These are phyloP conservation scores for Dictyophora rubrovolvata DNA, from an alignment of 768 basidiomycete species.

Conservation along the genomic window DNA sequence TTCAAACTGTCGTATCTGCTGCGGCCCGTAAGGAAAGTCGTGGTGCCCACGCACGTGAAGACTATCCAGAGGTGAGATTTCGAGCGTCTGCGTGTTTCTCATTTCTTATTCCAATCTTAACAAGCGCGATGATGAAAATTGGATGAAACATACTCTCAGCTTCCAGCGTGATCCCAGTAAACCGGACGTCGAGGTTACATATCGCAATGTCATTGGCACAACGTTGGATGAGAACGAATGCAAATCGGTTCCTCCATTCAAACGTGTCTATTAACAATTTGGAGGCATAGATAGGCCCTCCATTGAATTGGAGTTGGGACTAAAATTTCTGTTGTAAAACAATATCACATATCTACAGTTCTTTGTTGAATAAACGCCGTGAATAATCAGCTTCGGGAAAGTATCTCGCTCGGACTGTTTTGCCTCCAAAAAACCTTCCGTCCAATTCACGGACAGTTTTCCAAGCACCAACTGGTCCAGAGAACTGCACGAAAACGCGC, in stretches of 20 bases:
- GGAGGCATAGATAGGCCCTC: not conserved
- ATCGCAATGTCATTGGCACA: constrained; percentile 73
- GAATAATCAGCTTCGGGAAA: constrained; percentile 44
- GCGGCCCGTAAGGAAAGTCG: constrained; percentile 95
- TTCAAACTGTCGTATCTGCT: constrained; percentile 90
- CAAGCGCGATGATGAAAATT: constrained; percentile 67
- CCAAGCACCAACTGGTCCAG: constrained; percentile 91
- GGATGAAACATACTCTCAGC: constrained; percentile 56
- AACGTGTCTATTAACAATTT: constrained; percentile 70
- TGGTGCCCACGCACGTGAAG: constrained; percentile 97
- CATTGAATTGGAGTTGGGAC: not conserved
- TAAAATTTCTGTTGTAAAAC: not conserved
- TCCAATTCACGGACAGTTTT: constrained; percentile 90
- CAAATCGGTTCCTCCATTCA: constrained; percentile 95
- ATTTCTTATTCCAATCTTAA: not conserved
- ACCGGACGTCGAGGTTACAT: constrained; percentile 82
- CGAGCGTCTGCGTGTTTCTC: not conserved
- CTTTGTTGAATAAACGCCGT: not conserved
- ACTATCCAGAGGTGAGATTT: constrained; percentile 74
- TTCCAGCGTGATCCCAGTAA: constrained; percentile 70
- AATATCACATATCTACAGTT: not conserved
- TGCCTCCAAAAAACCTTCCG: constrained; percentile 85
- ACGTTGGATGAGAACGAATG: constrained; percentile 96
- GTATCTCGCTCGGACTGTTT: constrained; percentile 72
- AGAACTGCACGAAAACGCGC: constrained; percentile 85